Percentiles rank a stretch among this genome's conserved stretches.
Conservation (phyloP, 495 filamentous ascomycete genomes). For the Talaromyces wortmannii region DNA sequence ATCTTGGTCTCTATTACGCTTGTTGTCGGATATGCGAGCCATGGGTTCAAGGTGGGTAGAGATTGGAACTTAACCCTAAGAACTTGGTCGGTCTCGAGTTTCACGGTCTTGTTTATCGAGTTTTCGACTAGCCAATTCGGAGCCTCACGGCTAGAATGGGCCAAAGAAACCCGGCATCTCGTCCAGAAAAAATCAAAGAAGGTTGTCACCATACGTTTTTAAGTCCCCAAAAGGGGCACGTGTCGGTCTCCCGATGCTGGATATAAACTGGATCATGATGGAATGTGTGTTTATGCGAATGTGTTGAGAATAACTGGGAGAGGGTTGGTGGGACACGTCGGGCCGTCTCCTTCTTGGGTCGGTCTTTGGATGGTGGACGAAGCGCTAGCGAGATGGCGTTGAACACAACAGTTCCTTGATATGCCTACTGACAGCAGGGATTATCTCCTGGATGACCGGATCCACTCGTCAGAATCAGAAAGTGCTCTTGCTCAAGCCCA, state of each 20-base stretch:
- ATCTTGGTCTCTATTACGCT: conserved; percentile 7
- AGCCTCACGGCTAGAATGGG: conserved; percentile 17
- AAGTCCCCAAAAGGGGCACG: conserved; percentile 25
- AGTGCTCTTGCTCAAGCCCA: conserved; percentile 20
- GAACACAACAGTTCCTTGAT: conserved; percentile 28
- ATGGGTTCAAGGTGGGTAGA: conserved; percentile 11
- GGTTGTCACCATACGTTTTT: conserved; percentile 34
- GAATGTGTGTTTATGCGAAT: conserved; percentile 28
- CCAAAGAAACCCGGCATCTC: conserved; percentile 37
- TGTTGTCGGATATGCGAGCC: conserved; percentile 6
- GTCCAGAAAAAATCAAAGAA: conserved; percentile 26
- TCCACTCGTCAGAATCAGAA: conserved; percentile 47
- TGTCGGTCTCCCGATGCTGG: conserved; percentile 44
- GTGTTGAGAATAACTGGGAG: conserved; percentile 16
- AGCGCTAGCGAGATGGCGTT: conserved; percentile 13
- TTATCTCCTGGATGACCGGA: conserved; percentile 15
- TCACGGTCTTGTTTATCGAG: conserved; percentile 33
- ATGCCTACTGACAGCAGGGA: conserved; percentile 30
- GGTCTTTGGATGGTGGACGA: conserved; percentile 18
- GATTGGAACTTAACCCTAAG: conserved; percentile 38
- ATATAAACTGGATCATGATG: conserved; percentile 27
- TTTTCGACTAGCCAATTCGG: conserved; percentile 23
- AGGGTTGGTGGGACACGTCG: conserved; percentile 29
- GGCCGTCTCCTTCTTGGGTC: conserved; percentile 20
- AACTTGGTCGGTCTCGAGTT: conserved; percentile 25